phyloP scores from a whole-genome alignment of 768 basidiomycete genomes.

The Lactarius sp. region DNA sequence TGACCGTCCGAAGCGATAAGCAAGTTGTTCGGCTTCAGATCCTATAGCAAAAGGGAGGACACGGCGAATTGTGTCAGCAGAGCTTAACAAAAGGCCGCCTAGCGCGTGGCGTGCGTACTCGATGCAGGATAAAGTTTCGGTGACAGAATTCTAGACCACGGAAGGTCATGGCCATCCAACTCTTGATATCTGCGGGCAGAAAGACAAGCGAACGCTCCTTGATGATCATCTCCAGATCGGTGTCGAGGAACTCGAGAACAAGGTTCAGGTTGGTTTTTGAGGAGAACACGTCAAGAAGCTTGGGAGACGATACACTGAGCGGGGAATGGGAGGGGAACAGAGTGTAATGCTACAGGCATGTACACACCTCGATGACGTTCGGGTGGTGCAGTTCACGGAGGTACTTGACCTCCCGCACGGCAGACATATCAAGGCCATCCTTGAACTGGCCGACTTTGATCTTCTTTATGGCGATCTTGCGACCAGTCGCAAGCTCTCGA shows the following conservation, averaged over 20 bases:
- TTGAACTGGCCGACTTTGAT: constrained; percentile 96
- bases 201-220: constrained; percentile 91
- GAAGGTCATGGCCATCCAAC: constrained; percentile 98
- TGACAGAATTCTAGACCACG: constrained; percentile 99
- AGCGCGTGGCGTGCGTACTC: constrained; percentile 45
- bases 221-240: constrained; percentile 95
- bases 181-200: constrained; percentile 92
- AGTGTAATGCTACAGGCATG: background rate
- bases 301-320: background rate
- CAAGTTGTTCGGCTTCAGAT: constrained; percentile 98
- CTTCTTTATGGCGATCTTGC: constrained; percentile 97
- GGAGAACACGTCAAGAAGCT: constrained; percentile 97
- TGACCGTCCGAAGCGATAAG: constrained; percentile 87
- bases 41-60: constrained; percentile 43
- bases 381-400: constrained; percentile 90
- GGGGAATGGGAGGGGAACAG: background rate
- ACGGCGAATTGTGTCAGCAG: background rate
- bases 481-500: constrained; percentile 63
- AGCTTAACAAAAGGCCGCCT: too few relatives aligned
- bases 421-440: constrained; percentile 98
- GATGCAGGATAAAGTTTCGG: constrained; percentile 87
- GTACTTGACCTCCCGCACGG: constrained; percentile 96
- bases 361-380: constrained; percentile 84
- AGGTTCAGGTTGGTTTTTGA: constrained; percentile 95
- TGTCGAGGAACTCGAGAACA: constrained; percentile 93